Base-by-base conservation (phyloP, 2,329 filamentous ascomycete species). In the Diaporthe destruens region DNA sequence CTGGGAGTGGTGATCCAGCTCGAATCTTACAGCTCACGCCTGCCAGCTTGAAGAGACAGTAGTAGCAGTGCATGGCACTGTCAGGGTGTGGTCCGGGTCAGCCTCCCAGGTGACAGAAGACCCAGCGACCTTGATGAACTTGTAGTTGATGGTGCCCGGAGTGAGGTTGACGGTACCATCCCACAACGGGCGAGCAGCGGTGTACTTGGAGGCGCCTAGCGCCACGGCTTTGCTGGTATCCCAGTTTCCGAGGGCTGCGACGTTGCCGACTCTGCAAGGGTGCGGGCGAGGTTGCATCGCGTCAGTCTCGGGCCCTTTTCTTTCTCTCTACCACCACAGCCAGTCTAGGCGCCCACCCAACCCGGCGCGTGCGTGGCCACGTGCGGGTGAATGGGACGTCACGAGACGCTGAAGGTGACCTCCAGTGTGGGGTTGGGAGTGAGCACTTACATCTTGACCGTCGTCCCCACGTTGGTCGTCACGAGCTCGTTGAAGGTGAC, bases 31-130 rank as follows among this genome's bases (percentile, higher is more conserved):
- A 36, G 23, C 36, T 68, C 39, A 74, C 4, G 47, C 29, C 75
- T 82, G 80, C 75, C 80, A 81, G 65, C 80, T 82, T 36, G 79
- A 78, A n/a, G 80, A 68, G 4, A 74, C 59, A 49, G 73, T 74
- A 25, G 71, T 69, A 32, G 73, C 67, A 39, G 67, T 51, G 54
- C 73, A 74, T 2, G 79, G 77, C 25, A 81, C 78, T 9, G 79
- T 78, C 67, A 78, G 77, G 2, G 75, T 74, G 14, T 77, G 79
- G 72, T 82, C 80, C 2, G 79, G 79, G 55, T 88, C 88, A 61
- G 82, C 83, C 79, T 91, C 88, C 88, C 88, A 91, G 0, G 81
- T 83, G 9, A 88, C 81, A 1, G 78, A 80, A 72, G 84, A 82
- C 18, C 78, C 79, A 59, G 81, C 82, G 51, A 88, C 83, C 75